Evolutionary conservation across 2,329 filamentous ascomycete genomes (phyloP).

Genomic region (Colletotrichum horii): DNA sequence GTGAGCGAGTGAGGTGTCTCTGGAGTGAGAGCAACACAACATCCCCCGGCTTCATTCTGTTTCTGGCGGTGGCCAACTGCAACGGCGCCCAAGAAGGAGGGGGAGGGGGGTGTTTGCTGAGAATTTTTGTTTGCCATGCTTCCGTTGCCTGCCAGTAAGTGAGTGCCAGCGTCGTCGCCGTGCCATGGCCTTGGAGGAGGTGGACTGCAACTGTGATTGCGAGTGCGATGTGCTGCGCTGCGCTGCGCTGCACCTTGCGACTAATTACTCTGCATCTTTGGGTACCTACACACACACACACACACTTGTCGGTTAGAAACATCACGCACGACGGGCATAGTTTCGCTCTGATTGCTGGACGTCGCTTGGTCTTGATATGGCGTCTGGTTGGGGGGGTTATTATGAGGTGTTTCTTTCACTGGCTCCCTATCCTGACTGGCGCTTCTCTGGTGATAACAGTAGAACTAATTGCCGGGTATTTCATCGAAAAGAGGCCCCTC

Average conservation of each 20-base stretch:
- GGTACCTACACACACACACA: background rate
- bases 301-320: background rate
- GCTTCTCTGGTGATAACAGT: background rate
- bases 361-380: background rate
- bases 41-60: background rate
- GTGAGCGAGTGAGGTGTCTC: background rate
- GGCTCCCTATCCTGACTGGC: background rate
- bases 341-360: background rate
- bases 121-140: background rate
- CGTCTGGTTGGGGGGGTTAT: background rate
- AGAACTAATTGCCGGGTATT: background rate
- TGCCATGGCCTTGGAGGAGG: background rate
- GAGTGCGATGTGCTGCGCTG: background rate
- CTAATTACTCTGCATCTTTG: background rate
- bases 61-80: slow-evolving; percentile 8
- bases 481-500: background rate
- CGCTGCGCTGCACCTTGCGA: background rate
- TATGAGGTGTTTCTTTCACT: background rate
- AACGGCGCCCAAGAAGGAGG: slow-evolving; percentile 7
- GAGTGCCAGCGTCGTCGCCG: background rate
- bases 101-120: background rate
- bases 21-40: background rate
- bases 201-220: slow-evolving; percentile 1
- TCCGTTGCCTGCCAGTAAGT: background rate
- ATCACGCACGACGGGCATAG: background rate